These are phyloP conservation scores for Kuraishia molischiana DNA, from an alignment of 805 yeast species.

Conservation along the genomic window DNA sequence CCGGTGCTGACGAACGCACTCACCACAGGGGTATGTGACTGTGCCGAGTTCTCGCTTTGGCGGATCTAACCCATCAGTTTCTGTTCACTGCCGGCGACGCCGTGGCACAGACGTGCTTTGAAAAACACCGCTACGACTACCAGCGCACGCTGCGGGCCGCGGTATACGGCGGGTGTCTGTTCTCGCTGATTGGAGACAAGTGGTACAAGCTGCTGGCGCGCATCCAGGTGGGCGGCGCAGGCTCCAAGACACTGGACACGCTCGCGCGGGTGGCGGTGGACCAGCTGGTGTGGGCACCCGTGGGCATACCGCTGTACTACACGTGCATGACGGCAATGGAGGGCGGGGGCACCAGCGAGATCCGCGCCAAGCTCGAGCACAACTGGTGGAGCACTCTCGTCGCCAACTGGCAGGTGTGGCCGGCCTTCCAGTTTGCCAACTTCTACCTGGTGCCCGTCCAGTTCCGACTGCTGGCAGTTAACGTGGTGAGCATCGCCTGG, in stretches of 20 bases:
- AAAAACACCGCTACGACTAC: conserved; percentile 30
- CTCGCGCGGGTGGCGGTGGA: conserved; percentile 52
- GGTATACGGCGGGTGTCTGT: conserved; percentile 61
- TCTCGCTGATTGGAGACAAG: conserved; percentile 64
- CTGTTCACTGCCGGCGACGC: conserved; percentile 70
- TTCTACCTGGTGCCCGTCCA: conserved; percentile 69
- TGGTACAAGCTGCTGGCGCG: conserved; percentile 53
- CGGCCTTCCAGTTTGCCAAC: conserved; percentile 71
- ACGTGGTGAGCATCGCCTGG: conserved; percentile 71
- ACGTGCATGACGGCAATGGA: conserved; percentile 61
- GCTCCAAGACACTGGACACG: conserved; percentile 20
- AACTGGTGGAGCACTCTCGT: conserved; percentile 60
- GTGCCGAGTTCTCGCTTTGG: background rate
- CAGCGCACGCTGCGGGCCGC: conserved; percentile 53
- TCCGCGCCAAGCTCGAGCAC: conserved; percentile 30
- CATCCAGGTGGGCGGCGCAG: conserved; percentile 18
- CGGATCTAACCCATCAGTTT: too few relatives aligned
- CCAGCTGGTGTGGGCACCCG: conserved; percentile 71
- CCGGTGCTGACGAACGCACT: conserved; percentile 37
- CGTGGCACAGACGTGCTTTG: conserved; percentile 52
- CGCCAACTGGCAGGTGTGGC: conserved; percentile 88
- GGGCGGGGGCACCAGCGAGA: conserved; percentile 28
- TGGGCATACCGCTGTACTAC: conserved; percentile 66
- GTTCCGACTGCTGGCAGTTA: conserved; percentile 58
- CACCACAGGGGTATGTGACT: conserved; percentile 30